Evolutionary conservation across 345 rosid species (phyloP).

Genomic region (Citrus cavaleriei): DNA sequence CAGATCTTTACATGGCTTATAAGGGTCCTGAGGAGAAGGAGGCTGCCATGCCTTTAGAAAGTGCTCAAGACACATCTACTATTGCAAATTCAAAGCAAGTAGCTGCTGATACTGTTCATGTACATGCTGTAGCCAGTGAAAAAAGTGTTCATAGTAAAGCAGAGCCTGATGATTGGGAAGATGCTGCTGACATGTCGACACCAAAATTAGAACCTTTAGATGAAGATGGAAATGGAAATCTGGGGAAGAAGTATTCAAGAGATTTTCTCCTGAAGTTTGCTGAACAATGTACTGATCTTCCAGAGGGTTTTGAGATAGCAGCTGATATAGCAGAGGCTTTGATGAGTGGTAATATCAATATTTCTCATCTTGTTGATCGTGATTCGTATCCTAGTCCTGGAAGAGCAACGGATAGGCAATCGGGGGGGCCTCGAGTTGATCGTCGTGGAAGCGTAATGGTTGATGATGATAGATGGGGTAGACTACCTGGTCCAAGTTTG

Average conservation of each 20-base stretch:
- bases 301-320: slow-evolving; percentile 49
- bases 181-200: slow-evolving; percentile 83
- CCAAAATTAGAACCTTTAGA: slow-evolving; percentile 64
- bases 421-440: slow-evolving; percentile 55
- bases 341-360: slow-evolving; percentile 28
- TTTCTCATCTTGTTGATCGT: slow-evolving; percentile 45
- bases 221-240: slow-evolving; percentile 35
- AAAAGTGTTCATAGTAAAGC: slow-evolving; percentile 39
- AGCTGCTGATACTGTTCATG: slow-evolving; percentile 26
- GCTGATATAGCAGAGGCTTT: slow-evolving; percentile 49
- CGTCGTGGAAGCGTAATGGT: slow-evolving; percentile 62
- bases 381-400: slow-evolving; percentile 58
- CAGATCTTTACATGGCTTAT: slow-evolving; percentile 87
- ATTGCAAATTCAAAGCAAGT: slow-evolving; percentile 33
- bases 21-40: slow-evolving; percentile 88
- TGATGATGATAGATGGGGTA: slow-evolving; percentile 76
- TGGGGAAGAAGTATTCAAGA: slow-evolving; percentile 79
- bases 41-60: slow-evolving; percentile 24
- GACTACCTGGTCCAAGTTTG: slow-evolving; percentile 39
- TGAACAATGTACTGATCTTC: slow-evolving; percentile 65
- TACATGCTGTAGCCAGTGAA: slow-evolving; percentile 26
- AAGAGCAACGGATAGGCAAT: slow-evolving; percentile 60
- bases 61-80: slow-evolving; percentile 21
- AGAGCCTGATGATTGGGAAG: slow-evolving; percentile 98
- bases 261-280: slow-evolving; percentile 86